A percentile compares a stretch with the other conserved stretches of the same genome.
These are phyloP conservation scores for Cytospora piceae DNA, from an alignment of 2,329 filamentous ascomycete species.

Conservation along the genomic window DNA sequence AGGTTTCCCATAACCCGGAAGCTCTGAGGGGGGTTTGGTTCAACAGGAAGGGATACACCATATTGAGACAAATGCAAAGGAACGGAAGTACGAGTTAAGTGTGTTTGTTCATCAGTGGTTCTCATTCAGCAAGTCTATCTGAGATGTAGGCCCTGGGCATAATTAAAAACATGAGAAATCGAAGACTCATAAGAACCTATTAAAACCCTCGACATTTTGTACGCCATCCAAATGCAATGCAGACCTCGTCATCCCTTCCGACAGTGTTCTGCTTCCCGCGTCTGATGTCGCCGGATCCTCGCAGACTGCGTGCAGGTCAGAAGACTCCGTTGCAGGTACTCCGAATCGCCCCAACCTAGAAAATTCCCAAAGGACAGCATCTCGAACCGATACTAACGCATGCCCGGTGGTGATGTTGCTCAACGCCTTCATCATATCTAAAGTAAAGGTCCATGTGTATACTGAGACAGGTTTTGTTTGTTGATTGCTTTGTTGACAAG, in stretches of 20 bases:
- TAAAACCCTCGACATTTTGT: conserved; percentile 42
- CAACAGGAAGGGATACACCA: not conserved
- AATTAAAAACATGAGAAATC: conserved; percentile 27
- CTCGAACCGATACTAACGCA: not conserved
- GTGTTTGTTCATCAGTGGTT: conserved; percentile 2
- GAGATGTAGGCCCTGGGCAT: conserved; percentile 17
- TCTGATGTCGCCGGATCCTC: conserved; percentile 43
- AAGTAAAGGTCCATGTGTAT: not conserved
- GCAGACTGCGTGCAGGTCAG: conserved; percentile 50
- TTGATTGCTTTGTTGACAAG: not conserved
- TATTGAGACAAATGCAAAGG: too few relatives aligned
- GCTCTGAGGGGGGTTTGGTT: not conserved
- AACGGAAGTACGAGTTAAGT: too few relatives aligned
- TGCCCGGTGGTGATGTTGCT: not conserved
- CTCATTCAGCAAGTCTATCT: conserved; percentile 13
- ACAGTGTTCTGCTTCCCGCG: conserved; percentile 45
- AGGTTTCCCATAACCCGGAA: too few relatives aligned
- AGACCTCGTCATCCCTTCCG: conserved; percentile 55
- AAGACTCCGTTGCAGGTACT: conserved; percentile 47
- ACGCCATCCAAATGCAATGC: conserved; percentile 55
- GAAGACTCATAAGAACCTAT: conserved; percentile 30
- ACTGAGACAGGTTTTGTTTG: not conserved
- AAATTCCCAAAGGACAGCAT: conserved; percentile 17
- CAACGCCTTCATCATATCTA: not conserved
- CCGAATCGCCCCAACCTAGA: conserved; percentile 26